Percentiles rank a stretch among this genome's conserved stretches.
Conservation (phyloP, 257 asterid genomes). For the Lycium ferocissimum region DNA sequence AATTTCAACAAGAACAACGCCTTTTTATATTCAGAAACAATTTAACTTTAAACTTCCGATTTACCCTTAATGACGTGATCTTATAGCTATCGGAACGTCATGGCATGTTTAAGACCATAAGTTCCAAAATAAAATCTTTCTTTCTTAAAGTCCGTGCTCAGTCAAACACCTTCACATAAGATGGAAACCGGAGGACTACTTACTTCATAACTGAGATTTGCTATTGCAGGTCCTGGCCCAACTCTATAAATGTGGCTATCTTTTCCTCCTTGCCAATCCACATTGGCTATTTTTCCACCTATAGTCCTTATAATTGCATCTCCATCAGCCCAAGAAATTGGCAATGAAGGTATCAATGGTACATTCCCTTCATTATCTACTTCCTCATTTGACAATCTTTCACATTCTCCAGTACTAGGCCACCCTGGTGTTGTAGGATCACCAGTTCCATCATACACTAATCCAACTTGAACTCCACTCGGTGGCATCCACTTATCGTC, state of each 20-base stretch:
- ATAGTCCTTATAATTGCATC: slow-evolving; percentile 62
- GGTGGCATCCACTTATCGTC: slow-evolving; percentile 91
- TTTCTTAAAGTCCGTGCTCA: background rate
- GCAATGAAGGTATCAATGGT: slow-evolving; percentile 81
- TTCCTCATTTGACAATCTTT: slow-evolving; percentile 72
- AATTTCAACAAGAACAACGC: too few species aligned
- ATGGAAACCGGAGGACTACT: slow-evolving; percentile 12
- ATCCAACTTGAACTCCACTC: slow-evolving; percentile 86
- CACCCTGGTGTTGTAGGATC: slow-evolving; percentile 95
- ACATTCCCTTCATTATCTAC: slow-evolving; percentile 68
- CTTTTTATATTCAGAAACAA: too few species aligned
- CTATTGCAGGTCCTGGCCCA: slow-evolving; percentile 83
- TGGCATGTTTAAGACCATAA: too few species aligned
- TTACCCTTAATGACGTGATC: too few species aligned
- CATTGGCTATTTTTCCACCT: slow-evolving; percentile 69
- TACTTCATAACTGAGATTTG: slow-evolving; percentile 69
- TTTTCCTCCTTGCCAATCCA: slow-evolving; percentile 86
- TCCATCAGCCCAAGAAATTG: slow-evolving; percentile 80
- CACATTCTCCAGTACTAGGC: slow-evolving; percentile 77
- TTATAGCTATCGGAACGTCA: too few species aligned
- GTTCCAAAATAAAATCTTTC: too few species aligned
- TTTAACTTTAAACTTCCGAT: too few species aligned
- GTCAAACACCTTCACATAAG: background rate
- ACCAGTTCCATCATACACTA: slow-evolving; percentile 65
- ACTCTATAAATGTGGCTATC: slow-evolving; percentile 71